A percentile compares a stretch with the other conserved stretches of the same genome.
Conservation (phyloP, 1,284 basidiomycete genomes). For the Irpex sp. region DNA sequence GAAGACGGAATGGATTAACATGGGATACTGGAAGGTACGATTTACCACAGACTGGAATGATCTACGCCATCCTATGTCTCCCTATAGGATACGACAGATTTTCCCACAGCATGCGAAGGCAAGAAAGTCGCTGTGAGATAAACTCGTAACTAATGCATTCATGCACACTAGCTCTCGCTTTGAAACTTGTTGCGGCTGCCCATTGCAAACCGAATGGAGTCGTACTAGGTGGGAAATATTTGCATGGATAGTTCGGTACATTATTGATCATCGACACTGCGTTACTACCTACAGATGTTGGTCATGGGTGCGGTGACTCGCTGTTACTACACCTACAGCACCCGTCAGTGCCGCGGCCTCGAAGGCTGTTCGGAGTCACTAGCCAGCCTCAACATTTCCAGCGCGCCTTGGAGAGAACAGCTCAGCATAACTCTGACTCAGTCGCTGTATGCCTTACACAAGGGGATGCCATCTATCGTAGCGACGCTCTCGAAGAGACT, state of each 20-base stretch:
- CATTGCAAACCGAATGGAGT: constrained; percentile 35
- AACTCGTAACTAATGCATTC: background rate
- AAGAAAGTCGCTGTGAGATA: background rate
- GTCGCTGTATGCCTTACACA: constrained; percentile 31
- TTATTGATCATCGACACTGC: background rate
- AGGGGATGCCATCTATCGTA: constrained; percentile 50
- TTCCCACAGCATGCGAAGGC: constrained; percentile 64
- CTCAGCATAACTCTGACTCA: constrained; percentile 9
- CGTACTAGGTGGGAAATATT: constrained; percentile 43
- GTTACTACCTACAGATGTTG: constrained; percentile 40
- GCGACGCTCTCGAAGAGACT: background rate
- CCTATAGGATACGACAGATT: constrained; percentile 42
- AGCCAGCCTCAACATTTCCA: constrained; percentile 48
- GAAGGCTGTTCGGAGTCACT: constrained; percentile 56
- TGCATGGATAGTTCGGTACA: background rate
- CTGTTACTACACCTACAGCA: constrained; percentile 47
- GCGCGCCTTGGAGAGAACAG: constrained; percentile 45
- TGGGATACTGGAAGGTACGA: constrained; percentile 61
- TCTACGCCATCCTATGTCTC: background rate
- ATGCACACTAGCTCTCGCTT: constrained; percentile 44
- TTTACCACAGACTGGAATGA: background rate
- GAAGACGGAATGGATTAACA: constrained; percentile 66
- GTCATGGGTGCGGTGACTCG: constrained; percentile 71
- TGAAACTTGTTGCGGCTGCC: constrained; percentile 46
- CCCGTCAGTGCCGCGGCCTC: constrained; percentile 44